Evolutionary conservation across 202 grass and related monocot genomes (phyloP).

Genomic region (Bolboschoenoplectus hybrid): DNA sequence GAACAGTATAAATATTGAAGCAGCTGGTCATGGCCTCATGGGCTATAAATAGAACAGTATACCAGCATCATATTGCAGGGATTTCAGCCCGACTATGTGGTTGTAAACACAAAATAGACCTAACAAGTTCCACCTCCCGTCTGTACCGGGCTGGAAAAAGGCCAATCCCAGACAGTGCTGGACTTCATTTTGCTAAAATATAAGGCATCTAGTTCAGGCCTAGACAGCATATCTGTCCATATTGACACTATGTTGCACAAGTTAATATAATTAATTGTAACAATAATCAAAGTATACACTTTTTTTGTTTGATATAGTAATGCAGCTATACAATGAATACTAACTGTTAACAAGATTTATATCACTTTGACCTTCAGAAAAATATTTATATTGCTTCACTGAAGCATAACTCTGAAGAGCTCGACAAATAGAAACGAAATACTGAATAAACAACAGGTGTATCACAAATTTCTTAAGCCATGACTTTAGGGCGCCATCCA

Average conservation of each 20-base stretch:
- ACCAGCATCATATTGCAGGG: not conserved
- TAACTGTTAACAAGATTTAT: not conserved
- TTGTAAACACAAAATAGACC: not conserved
- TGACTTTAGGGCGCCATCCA: slow-evolving; percentile 93
- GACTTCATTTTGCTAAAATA: not conserved
- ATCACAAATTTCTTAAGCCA: slow-evolving; percentile 53
- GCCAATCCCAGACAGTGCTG: not conserved
- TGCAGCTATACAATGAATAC: not conserved
- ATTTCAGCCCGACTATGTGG: not conserved
- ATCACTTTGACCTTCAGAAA: not conserved
- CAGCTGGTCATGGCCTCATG: not conserved
- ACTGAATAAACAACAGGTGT: slow-evolving; percentile 29
- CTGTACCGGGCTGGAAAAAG: not conserved
- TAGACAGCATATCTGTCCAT: not conserved
- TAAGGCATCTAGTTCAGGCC: not conserved
- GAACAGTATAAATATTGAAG: not conserved
- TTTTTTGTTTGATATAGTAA: slow-evolving; percentile 5
- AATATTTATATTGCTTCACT: not conserved
- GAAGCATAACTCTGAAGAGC: not conserved
- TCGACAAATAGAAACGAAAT: not conserved
- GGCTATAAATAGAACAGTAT: not conserved
- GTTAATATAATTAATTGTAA: not conserved
- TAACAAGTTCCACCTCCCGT: not conserved
- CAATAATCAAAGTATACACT: not conserved
- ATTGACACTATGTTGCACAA: not conserved